phyloP scores from a whole-genome alignment of 2,329 filamentous ascomycete genomes.

The Ambrosiella beaveri region DNA sequence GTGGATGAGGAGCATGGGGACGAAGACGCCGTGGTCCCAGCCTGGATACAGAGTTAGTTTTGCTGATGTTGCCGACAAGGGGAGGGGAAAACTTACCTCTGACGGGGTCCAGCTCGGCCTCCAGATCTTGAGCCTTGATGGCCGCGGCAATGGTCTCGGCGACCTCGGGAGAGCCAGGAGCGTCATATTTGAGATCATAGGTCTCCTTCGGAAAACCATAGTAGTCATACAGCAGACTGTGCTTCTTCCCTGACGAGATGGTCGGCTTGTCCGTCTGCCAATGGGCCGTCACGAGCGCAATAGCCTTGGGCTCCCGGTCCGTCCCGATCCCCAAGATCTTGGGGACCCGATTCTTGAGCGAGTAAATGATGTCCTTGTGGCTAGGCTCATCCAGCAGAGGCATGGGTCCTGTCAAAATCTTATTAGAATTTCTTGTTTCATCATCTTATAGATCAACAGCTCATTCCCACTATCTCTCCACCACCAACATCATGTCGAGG shows the following conservation, averaged over 20 bases:
- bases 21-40: constrained; percentile 46
- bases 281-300: constrained; percentile 41
- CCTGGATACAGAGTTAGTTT: constrained; percentile 15
- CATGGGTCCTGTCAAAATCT: constrained; percentile 30
- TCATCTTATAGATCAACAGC: neutral
- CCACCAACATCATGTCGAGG: neutral
- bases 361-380: constrained; percentile 33
- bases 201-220: constrained; percentile 38
- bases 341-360: constrained; percentile 35
- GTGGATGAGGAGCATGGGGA: constrained; percentile 37
- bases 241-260: constrained; percentile 32
- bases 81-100: constrained; percentile 15
- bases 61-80: no score
- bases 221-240: constrained; percentile 39
- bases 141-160: constrained; percentile 31
- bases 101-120: constrained; percentile 22
- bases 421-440: neutral
- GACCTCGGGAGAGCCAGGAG: constrained; percentile 35
- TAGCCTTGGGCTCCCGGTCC: constrained; percentile 30
- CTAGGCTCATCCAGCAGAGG: constrained; percentile 37
- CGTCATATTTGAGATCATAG: constrained; percentile 38
- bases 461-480: neutral
- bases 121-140: constrained; percentile 29
- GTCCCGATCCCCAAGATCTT: constrained; percentile 37
- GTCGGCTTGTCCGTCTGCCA: constrained; percentile 33